These are phyloP conservation scores for Rostrohypoxylon terebratum DNA, from an alignment of 495 filamentous ascomycete genomes.

Conservation along the genomic window DNA sequence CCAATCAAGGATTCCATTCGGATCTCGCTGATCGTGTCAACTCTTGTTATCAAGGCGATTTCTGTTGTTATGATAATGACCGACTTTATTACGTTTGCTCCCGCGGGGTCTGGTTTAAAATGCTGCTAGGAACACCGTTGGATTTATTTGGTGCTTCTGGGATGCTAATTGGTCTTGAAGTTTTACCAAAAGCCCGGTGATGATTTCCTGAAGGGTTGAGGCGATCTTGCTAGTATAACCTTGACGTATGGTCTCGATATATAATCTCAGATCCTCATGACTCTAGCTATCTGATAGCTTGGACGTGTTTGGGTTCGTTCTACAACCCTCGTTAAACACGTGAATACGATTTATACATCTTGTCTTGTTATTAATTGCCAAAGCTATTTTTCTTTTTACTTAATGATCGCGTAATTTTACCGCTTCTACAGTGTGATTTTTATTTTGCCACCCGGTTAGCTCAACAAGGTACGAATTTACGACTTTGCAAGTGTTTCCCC, in stretches of 20 bases:
- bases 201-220: no score
- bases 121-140: no score
- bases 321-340: no score
- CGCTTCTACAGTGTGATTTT: neutral
- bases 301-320: no score
- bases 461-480: neutral
- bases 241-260: no score
- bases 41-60: neutral
- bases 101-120: neutral
- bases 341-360: neutral
- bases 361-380: neutral
- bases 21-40: neutral
- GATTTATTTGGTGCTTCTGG: no score
- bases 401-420: neutral
- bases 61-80: neutral
- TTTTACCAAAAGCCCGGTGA: no score
- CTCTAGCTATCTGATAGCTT: no score
- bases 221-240: no score
- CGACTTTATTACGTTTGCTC: neutral
- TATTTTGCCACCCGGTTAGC: neutral
- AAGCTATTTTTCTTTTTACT: neutral
- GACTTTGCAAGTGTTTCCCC: constrained; percentile 47
- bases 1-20: neutral
- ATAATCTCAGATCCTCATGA: no score
- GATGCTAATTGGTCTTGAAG: no score